A percentile compares a stretch with the other conserved stretches of the same genome.
phyloP scores from a whole-genome alignment of 192 early-diverging fungal genomes.

The Rhizophagus clarus region DNA sequence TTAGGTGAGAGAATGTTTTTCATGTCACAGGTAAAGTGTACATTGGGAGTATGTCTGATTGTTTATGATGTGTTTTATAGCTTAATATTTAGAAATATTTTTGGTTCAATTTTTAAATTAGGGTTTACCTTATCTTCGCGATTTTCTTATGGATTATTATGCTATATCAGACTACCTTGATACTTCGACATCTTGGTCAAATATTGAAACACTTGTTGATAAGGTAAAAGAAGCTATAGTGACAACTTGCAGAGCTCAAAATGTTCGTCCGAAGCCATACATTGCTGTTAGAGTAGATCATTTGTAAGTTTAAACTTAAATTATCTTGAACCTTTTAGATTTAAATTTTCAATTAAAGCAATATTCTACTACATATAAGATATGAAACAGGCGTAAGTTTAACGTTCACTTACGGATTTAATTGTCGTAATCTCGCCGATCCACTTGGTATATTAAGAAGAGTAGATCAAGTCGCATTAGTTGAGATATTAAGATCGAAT shows the following conservation, averaged over 20 bases:
- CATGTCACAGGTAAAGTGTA: conserved; percentile 6
- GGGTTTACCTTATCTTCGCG: conserved; percentile 18
- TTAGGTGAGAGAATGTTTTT: conserved; percentile 15
- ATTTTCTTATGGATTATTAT: conserved; percentile 29
- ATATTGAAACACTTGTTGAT: background rate
- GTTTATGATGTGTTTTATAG: background rate
- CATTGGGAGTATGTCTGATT: background rate
- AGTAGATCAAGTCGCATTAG: conserved; percentile 10
- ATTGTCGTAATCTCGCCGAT: conserved; percentile 16
- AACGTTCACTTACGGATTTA: conserved; percentile 25
- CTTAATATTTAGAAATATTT: background rate
- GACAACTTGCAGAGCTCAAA: conserved; percentile 7
- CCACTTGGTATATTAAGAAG: conserved; percentile 19
- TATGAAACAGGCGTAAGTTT: conserved; percentile 26
- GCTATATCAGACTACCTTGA: conserved; percentile 4
- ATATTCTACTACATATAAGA: background rate
- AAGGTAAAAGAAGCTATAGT: conserved; percentile 18
- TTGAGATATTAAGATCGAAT: conserved; percentile 11
- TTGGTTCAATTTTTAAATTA: background rate
- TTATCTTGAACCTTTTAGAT: background rate
- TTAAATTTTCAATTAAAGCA: background rate
- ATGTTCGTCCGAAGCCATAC: background rate
- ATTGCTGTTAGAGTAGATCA: background rate
- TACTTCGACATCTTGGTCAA: conserved; percentile 11
- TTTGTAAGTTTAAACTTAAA: background rate